Percentiles rank a stretch among this genome's conserved stretches.
Evolutionary conservation across 345 rosid species (phyloP).

Genomic region (Erucastrum elatum): DNA sequence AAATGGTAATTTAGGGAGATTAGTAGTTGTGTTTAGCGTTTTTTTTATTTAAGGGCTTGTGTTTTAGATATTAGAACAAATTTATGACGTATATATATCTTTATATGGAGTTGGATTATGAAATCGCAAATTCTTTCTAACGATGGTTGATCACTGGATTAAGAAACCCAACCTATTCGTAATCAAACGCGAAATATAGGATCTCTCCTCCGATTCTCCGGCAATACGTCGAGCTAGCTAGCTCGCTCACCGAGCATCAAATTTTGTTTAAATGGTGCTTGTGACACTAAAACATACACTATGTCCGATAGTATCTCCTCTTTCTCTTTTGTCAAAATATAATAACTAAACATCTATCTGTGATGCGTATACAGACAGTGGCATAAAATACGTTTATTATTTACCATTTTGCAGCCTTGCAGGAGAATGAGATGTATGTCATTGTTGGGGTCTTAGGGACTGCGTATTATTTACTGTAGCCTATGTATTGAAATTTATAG

Average conservation of each 20-base stretch:
- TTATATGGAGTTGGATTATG: neutral
- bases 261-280: neutral
- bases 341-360: neutral
- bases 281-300: neutral
- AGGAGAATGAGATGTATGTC: constrained; percentile 9
- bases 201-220: neutral
- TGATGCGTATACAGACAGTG: neutral
- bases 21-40: no score
- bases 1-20: neutral
- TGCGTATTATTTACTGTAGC: neutral
- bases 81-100: neutral
- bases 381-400: constrained; percentile 10
- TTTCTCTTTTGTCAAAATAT: neutral
- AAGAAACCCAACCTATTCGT: neutral
- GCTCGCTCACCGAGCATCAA: neutral
- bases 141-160: neutral
- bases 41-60: no score
- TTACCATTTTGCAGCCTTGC: neutral
- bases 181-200: neutral
- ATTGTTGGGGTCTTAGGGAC: constrained; percentile 2
- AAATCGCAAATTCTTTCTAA: neutral
- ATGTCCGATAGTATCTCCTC: neutral
- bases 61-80: neutral
- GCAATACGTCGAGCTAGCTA: neutral
- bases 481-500: neutral